Base-by-base conservation (phyloP, 208 protist genomes). In the Trypanosoma mega region DNA sequence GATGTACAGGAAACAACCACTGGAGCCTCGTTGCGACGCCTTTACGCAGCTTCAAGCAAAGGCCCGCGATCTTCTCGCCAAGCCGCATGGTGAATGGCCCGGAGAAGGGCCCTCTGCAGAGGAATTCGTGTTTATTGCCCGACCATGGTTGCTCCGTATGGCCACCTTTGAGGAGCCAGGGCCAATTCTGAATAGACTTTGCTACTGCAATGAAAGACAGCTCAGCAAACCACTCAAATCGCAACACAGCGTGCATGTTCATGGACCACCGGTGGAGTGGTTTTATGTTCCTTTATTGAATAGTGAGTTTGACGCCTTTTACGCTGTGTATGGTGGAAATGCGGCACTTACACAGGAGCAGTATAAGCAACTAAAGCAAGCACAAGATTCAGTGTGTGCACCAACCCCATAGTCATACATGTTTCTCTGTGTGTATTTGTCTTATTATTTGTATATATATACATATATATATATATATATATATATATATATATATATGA, bases 131-230 rank as follows among this genome's bases (percentile, higher is more conserved):
- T 92, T 87, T 63, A 82, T 96, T 29, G 86, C 83, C 16, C 81
- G 84, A n/a, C 58, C 70, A 29, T 96, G 89, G 86, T 71, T 96
- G 21, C 84, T 92, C 49, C 82, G 84, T 14, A 72, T 83, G 33
- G 85, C 86, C 36, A 85, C 89, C 58, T 64, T 93, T 41, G 51
- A 66, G 23, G 89, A 96, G 36, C 89, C 89, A 2, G 89, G 89
- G 0, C 85, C 89, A 1, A 89, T 96, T 30, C 31, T 89, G 26
- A 96, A 96, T 49, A 54, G 62, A 0, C 67, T 88, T 20, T 93
- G 78, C 63, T 96, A 96, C 78, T 85, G 78, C 64, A 64, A 39
- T 1, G 70, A 61, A 24, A 65, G 37, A 24, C 51, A 78, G 3
- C n/a, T 75, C 16, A 76, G 76, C 50, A 67, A 69, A 8, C 8